Conservation (phyloP, 75 land plant genomes). For the Adiantum capillusveneris region DNA sequence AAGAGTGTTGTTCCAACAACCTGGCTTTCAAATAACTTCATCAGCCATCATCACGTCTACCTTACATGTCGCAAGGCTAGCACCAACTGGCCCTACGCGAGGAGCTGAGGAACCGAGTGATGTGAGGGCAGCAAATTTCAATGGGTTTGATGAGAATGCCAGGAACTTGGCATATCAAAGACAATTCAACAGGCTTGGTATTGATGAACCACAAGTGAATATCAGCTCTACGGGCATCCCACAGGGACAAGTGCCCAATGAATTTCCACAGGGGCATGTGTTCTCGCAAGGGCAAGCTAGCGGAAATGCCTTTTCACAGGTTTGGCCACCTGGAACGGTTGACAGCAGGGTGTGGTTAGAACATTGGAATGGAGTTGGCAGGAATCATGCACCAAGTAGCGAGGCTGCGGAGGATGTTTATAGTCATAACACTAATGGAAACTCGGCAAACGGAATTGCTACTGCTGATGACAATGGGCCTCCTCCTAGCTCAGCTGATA, state of each 20-base stretch:
- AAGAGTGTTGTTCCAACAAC: constrained; percentile 64
- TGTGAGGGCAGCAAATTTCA: constrained; percentile 7
- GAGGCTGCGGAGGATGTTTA: constrained; percentile 2
- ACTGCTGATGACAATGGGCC: not conserved
- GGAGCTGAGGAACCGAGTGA: constrained; percentile 7
- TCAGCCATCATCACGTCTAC: constrained; percentile 83
- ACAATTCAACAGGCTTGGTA: constrained; percentile 1
- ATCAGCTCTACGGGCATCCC: not conserved
- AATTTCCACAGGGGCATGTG: too few species aligned
- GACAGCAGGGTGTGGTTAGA: too few species aligned
- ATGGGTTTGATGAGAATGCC: constrained; percentile 7
- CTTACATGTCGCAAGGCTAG: constrained; percentile 67
- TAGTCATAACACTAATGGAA: not conserved
- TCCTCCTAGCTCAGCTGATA: not conserved
- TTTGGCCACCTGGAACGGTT: too few species aligned
- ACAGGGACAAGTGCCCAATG: too few species aligned
- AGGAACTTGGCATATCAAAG: not conserved
- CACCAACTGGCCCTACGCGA: constrained; percentile 23
- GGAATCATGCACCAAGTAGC: constrained; percentile 4
- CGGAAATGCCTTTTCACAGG: too few species aligned
- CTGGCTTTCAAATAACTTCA: constrained; percentile 86
- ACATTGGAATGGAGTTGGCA: not conserved
- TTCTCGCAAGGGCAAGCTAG: too few species aligned
- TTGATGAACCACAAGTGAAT: too few species aligned
- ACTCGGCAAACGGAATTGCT: constrained; percentile 1